Percentiles rank a stretch among this genome's conserved stretches.
phyloP scores from a whole-genome alignment of 2,329 filamentous ascomycete genomes.

The Aspergillus novofumigatus region DNA sequence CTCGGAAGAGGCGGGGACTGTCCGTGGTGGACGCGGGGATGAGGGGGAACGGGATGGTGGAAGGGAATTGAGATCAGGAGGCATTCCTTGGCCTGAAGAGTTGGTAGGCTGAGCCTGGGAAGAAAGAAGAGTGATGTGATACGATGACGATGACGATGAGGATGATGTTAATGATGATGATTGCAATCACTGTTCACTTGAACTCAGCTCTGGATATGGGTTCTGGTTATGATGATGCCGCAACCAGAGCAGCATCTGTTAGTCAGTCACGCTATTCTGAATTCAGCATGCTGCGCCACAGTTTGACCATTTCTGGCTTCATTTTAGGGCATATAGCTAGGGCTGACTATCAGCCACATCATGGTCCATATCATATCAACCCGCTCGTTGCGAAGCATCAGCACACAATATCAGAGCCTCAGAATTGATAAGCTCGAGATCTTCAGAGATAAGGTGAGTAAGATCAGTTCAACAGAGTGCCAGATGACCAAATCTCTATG shows the following conservation, averaged over 20 bases:
- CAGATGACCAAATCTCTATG: neutral
- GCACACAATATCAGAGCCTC: neutral
- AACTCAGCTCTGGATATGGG: neutral
- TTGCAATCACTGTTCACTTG: neutral
- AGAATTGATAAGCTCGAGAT: neutral
- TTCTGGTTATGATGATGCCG: neutral
- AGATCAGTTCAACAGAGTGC: neutral
- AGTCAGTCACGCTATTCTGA: neutral
- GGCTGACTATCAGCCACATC: neutral
- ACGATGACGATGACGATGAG: neutral
- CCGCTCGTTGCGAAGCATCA: neutral
- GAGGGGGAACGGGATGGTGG: constrained; percentile 51
- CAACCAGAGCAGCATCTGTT: neutral
- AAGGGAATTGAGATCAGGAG: constrained; percentile 70
- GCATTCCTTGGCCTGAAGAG: constrained; percentile 46
- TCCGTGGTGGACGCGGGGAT: constrained; percentile 33
- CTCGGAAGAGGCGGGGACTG: constrained; percentile 49
- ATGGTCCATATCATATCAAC: neutral
- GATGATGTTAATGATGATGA: neutral
- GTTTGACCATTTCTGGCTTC: neutral
- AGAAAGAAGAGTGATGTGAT: neutral
- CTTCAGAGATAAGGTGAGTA: neutral
- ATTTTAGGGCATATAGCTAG: neutral
- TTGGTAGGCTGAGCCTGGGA: neutral
- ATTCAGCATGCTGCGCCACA: neutral